Conservation (phyloP, 1,139 yeast genomes). For the Yamadazyma atlantica region DNA sequence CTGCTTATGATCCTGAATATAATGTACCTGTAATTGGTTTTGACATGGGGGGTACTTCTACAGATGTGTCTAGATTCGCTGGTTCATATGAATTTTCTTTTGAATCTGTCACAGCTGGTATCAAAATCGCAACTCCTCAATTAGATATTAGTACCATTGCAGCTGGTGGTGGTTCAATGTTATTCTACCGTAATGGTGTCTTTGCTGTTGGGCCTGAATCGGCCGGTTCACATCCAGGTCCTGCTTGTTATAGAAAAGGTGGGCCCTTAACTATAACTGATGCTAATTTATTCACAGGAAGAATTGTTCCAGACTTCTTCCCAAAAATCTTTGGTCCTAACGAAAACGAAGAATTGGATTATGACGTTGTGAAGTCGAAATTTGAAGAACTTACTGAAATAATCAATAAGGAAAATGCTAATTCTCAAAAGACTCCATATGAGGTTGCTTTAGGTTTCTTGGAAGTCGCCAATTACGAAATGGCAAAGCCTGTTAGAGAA, state of each 20-base stretch:
- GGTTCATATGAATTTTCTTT: constrained; percentile 52
- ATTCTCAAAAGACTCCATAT: constrained; percentile 20
- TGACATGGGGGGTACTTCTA: constrained; percentile 64
- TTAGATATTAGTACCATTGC: constrained; percentile 59
- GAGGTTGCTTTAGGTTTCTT: constrained; percentile 23
- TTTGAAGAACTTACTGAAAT: constrained; percentile 38
- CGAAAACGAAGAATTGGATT: constrained; percentile 48
- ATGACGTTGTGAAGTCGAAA: constrained; percentile 34
- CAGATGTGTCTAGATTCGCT: constrained; percentile 50
- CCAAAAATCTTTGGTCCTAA: constrained; percentile 56
- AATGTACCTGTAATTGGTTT: constrained; percentile 51
- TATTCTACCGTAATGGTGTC: constrained; percentile 49
- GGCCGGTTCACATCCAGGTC: constrained; percentile 60
- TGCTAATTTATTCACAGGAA: constrained; percentile 52
- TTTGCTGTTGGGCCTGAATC: constrained; percentile 57
- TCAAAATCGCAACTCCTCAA: constrained; percentile 57
- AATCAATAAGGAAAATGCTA: constrained; percentile 40
- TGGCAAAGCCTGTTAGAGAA: constrained; percentile 24
- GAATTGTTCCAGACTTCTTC: constrained; percentile 49
- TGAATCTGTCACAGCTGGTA: constrained; percentile 55
- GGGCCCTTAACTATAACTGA: constrained; percentile 59
- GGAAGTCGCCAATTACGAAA: constrained; percentile 21
- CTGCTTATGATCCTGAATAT: constrained; percentile 42
- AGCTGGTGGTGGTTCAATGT: constrained; percentile 59
- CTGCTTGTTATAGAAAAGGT: constrained; percentile 57